Evolutionary conservation across 805 yeast genomes (phyloP).

Genomic region (Lipomyces orientalis): DNA sequence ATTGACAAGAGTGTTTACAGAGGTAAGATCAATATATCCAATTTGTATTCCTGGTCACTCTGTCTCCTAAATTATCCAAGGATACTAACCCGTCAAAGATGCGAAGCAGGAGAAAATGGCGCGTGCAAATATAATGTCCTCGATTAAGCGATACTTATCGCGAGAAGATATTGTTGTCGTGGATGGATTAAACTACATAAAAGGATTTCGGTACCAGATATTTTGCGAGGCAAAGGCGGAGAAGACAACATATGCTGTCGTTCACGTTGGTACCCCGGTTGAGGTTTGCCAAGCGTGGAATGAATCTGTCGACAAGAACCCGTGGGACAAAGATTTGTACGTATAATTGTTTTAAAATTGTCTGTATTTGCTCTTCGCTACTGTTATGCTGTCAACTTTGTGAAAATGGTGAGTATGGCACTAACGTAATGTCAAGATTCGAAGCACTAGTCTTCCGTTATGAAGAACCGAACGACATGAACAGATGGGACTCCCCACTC

Average conservation of each 20-base stretch:
- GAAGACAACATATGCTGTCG: constrained; percentile 79
- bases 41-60: background rate
- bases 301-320: constrained; percentile 28
- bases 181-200: constrained; percentile 87
- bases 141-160: constrained; percentile 80
- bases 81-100: constrained; percentile 49
- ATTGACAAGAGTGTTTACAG: constrained; percentile 69
- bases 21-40: constrained; percentile 8
- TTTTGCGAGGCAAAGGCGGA: constrained; percentile 90
- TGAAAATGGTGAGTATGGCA: background rate
- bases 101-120: constrained; percentile 79
- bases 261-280: constrained; percentile 75
- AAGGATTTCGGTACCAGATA: constrained; percentile 92
- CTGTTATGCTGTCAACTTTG: background rate
- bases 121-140: constrained; percentile 84
- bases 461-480: constrained; percentile 88
- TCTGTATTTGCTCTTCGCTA: background rate
- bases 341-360: background rate
- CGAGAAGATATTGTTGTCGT: constrained; percentile 75
- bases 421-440: constrained; percentile 42
- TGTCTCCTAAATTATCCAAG: background rate
- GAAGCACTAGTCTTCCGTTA: constrained; percentile 78
- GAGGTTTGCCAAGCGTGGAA: constrained; percentile 72
- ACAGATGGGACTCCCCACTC: constrained; percentile 94
- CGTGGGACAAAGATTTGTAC: constrained; percentile 38